phyloP scores from a whole-genome alignment of 768 basidiomycete species.

The Lactarius akahatsu region DNA sequence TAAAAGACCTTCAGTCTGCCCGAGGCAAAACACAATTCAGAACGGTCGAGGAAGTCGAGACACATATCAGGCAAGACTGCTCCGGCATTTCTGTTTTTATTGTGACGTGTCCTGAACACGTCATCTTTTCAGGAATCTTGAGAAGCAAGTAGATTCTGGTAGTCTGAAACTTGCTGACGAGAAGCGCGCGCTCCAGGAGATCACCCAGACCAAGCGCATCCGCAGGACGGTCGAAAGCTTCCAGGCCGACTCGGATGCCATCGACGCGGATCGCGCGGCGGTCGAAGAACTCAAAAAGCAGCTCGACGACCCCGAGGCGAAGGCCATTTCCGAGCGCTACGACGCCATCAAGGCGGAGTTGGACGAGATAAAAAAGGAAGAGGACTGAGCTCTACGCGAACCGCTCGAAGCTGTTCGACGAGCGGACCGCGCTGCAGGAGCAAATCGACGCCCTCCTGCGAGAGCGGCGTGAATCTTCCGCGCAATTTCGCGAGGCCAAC shows the following conservation, averaged over 20 bases:
- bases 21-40: constrained; percentile 79
- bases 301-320: constrained; percentile 87
- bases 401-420: constrained; percentile 80
- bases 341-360: constrained; percentile 82
- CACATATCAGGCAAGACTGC: constrained; percentile 72
- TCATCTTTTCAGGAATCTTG: constrained; percentile 57
- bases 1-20: constrained; percentile 82
- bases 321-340: constrained; percentile 77
- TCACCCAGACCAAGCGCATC: constrained; percentile 66
- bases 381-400: constrained; percentile 81
- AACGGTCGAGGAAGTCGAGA: constrained; percentile 82
- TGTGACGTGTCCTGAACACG: constrained; percentile 24
- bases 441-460: constrained; percentile 69
- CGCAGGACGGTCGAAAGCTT: constrained; percentile 79
- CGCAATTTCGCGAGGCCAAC: constrained; percentile 75
- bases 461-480: constrained; percentile 72
- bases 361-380: constrained; percentile 80
- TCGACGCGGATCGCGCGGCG: constrained; percentile 71
- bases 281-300: constrained; percentile 80
- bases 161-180: constrained; percentile 91
- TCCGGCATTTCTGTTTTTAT: constrained; percentile 1
- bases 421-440: constrained; percentile 72
- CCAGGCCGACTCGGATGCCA: constrained; percentile 72
- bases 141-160: constrained; percentile 91
- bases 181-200: constrained; percentile 92